Evolutionary conservation across 352 stramenopile genomes (phyloP).

Genomic region (Pythium oligandrum): DNA sequence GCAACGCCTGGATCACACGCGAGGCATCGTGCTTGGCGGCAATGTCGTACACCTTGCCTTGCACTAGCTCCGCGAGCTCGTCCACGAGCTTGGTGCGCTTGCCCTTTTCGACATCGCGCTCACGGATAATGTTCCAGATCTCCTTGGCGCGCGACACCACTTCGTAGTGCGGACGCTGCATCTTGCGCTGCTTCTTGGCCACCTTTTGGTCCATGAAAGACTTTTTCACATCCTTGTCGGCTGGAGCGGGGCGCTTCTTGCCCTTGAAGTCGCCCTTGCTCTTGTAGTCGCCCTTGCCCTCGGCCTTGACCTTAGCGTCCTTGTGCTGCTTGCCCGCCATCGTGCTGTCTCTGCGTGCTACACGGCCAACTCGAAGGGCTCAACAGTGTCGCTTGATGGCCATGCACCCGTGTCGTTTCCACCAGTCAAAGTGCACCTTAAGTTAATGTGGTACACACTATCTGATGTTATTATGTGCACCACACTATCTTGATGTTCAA

Average conservation of each 20-base stretch:
- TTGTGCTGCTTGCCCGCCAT: constrained; percentile 18
- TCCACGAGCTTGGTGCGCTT: constrained; percentile 85
- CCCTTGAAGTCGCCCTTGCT: constrained; percentile 23
- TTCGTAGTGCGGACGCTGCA: constrained; percentile 92
- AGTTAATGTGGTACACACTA: constrained; percentile 1
- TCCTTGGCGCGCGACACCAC: constrained; percentile 91
- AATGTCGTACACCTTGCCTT: constrained; percentile 93
- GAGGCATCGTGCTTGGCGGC: constrained; percentile 95
- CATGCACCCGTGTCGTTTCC: constrained; percentile 1
- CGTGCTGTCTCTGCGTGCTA: neutral
- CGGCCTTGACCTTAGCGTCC: constrained; percentile 7
- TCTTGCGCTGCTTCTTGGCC: constrained; percentile 93
- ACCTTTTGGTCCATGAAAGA: constrained; percentile 85
- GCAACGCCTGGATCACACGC: constrained; percentile 92
- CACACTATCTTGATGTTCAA: too few relatives aligned
- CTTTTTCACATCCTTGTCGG: constrained; percentile 67
- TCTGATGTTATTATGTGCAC: neutral
- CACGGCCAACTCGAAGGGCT: neutral
- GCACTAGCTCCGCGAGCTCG: constrained; percentile 90
- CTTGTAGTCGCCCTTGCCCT: constrained; percentile 8
- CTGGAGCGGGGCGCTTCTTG: constrained; percentile 59
- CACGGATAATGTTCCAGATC: constrained; percentile 94
- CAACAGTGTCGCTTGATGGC: neutral
- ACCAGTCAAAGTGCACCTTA: constrained; percentile 1
- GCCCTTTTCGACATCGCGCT: constrained; percentile 76